These are phyloP conservation scores for Paramyrothecium sp. DNA, from an alignment of 2,329 filamentous ascomycete genomes.

Conservation along the genomic window DNA sequence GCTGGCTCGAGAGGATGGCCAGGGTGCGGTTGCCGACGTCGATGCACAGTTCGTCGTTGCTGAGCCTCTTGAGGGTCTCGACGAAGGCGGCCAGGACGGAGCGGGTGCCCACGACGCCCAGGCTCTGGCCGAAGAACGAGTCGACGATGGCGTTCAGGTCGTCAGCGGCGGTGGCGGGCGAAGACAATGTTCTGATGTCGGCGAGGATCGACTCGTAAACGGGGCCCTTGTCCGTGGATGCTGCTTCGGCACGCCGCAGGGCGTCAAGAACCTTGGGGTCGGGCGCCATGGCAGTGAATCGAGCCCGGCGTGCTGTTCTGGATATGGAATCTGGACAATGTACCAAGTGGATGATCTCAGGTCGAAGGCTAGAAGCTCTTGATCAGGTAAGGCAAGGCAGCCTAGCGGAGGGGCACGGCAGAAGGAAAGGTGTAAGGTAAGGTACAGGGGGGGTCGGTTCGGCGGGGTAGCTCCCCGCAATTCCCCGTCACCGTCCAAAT, in stretches of 20 bases:
- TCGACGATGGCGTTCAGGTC: slow-evolving; percentile 69
- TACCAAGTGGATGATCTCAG: slow-evolving; percentile 9
- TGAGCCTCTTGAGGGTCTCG: slow-evolving; percentile 57
- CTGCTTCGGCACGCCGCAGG: slow-evolving; percentile 37
- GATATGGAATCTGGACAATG: neutral
- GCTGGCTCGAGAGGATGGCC: slow-evolving; percentile 59
- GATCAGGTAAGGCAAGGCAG: neutral
- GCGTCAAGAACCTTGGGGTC: slow-evolving; percentile 40
- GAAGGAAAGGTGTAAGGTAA: neutral
- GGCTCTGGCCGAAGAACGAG: slow-evolving; percentile 64
- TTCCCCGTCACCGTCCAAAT: too few species aligned
- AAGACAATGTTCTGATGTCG: slow-evolving; percentile 39
- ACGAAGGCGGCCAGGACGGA: slow-evolving; percentile 69
- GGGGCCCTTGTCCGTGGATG: slow-evolving; percentile 39
- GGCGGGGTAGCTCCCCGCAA: slow-evolving; percentile 18
- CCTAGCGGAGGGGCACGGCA: neutral
- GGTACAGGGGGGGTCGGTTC: neutral
- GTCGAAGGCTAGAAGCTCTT: neutral
- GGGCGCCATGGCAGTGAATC: slow-evolving; percentile 30
- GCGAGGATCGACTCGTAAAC: slow-evolving; percentile 46
- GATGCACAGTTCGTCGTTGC: slow-evolving; percentile 66
- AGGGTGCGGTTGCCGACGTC: slow-evolving; percentile 75
- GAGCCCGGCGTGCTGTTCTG: neutral
- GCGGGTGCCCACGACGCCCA: slow-evolving; percentile 75
- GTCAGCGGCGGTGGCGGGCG: slow-evolving; percentile 35